Evolutionary conservation across 2,329 filamentous ascomycete species (phyloP).

Genomic region (Periglandula ipomoeae): DNA sequence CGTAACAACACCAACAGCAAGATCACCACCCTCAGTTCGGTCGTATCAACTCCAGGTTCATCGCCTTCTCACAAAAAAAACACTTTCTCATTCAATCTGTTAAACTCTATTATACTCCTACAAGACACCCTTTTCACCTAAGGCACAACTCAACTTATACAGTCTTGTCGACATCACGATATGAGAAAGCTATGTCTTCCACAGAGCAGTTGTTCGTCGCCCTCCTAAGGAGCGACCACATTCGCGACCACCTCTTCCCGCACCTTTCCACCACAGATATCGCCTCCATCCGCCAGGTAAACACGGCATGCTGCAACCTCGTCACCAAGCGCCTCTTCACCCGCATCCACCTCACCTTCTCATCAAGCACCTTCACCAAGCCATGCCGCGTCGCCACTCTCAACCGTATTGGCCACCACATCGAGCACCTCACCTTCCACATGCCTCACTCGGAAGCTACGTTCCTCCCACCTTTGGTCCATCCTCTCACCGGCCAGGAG

Average conservation of each 20-base stretch:
- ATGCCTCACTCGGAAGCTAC: constrained; percentile 70
- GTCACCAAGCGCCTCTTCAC: constrained; percentile 62
- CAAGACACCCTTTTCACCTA: no score
- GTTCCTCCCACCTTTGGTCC: constrained; percentile 75
- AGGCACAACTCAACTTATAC: neutral
- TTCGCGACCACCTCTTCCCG: constrained; percentile 42
- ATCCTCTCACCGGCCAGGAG: constrained; percentile 68
- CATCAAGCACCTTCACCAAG: constrained; percentile 66
- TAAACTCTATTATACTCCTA: no score
- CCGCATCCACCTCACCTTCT: constrained; percentile 61
- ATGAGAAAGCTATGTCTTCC: constrained; percentile 45
- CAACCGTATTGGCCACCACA: constrained; percentile 66
- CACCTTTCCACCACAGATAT: constrained; percentile 41
- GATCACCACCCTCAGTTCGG: no score
- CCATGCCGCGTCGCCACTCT: constrained; percentile 65
- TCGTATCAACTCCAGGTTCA: no score
- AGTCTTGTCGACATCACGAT: constrained; percentile 18
- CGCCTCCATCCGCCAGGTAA: constrained; percentile 55
- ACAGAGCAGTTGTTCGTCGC: constrained; percentile 41
- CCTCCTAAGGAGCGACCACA: constrained; percentile 43
- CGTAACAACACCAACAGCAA: neutral
- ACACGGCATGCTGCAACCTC: constrained; percentile 60
- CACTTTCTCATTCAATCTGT: no score
- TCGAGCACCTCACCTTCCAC: constrained; percentile 69
- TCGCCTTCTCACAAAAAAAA: no score